Percentiles rank a stretch among this genome's conserved stretches.
These are phyloP conservation scores for Dysphania ambrosioides DNA, from an alignment of 148 eudicot genomes.

Conservation along the genomic window DNA sequence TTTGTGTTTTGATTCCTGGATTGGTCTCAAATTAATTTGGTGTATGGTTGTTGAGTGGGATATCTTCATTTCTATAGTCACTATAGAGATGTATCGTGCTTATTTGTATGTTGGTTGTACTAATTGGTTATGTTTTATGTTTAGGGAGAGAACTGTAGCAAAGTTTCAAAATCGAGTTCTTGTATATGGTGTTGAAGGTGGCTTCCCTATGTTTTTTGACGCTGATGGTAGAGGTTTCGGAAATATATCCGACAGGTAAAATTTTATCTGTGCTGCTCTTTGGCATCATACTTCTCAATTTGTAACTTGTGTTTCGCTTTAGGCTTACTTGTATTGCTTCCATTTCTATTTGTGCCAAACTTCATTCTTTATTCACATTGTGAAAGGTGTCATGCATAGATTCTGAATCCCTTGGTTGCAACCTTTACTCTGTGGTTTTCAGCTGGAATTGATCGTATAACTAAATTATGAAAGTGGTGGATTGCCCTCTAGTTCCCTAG, in stretches of 20 bases:
- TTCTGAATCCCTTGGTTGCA: neutral
- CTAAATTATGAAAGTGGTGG: neutral
- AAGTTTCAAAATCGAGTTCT: constrained; percentile 79
- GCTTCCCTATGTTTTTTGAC: constrained; percentile 79
- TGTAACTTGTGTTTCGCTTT: neutral
- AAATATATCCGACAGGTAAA: constrained; percentile 83
- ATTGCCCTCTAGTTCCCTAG: neutral
- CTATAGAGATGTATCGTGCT: neutral
- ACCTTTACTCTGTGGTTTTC: neutral
- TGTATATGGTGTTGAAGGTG: constrained; percentile 82
- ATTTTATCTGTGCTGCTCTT: neutral
- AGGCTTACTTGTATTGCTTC: neutral
- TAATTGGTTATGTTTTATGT: constrained; percentile 12
- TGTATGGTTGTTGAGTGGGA: neutral
- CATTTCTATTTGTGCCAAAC: neutral
- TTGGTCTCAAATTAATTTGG: neutral
- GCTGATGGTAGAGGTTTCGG: constrained; percentile 79
- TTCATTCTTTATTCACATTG: no score
- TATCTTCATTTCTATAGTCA: neutral
- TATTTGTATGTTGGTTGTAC: neutral
- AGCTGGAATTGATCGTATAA: neutral
- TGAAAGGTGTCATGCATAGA: no score
- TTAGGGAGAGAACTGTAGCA: constrained; percentile 69
- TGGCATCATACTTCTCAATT: neutral
- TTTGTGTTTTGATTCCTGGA: neutral